phyloP scores from a whole-genome alignment of 345 rosid genomes.

The Clarkia xantiana region DNA sequence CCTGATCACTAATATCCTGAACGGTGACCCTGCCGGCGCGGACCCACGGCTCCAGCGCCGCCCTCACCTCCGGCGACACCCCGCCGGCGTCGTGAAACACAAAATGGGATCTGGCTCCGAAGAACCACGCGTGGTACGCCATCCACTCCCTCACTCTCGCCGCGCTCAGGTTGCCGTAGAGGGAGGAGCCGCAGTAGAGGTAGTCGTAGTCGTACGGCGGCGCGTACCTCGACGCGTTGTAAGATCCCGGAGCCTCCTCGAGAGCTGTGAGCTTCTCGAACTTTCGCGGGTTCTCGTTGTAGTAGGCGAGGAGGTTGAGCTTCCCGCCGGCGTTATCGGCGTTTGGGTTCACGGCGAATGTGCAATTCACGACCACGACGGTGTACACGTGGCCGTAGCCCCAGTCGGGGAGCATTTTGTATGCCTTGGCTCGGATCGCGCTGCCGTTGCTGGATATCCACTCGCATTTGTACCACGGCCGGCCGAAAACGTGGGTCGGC shows the following conservation, averaged over 20 bases:
- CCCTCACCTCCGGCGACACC: conserved; percentile 39
- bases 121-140: conserved; percentile 88
- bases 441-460: conserved; percentile 58
- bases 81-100: conserved; percentile 91
- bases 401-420: conserved; percentile 76
- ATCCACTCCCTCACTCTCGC: conserved; percentile 74
- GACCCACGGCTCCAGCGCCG: conserved; percentile 64
- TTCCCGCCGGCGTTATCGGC: conserved; percentile 50
- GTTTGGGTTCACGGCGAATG: conserved; percentile 45
- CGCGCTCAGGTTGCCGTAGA: conserved; percentile 62
- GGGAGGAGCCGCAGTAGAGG: conserved; percentile 71
- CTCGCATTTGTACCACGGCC: conserved; percentile 73
- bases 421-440: conserved; percentile 43
- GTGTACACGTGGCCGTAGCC: conserved; percentile 84
- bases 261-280: conserved; percentile 46
- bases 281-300: conserved; percentile 29
- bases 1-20: conserved; percentile 58
- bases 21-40: conserved; percentile 58
- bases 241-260: conserved; percentile 47
- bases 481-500: conserved; percentile 54
- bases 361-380: conserved; percentile 64
- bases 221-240: conserved; percentile 30
- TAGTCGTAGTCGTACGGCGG: conserved; percentile 59
- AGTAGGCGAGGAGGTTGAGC: conserved; percentile 56
- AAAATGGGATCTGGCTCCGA: conserved; percentile 69